Evolutionary conservation across 2,329 filamentous ascomycete genomes (phyloP).

Genomic region (Emergomyces pasteurianus): DNA sequence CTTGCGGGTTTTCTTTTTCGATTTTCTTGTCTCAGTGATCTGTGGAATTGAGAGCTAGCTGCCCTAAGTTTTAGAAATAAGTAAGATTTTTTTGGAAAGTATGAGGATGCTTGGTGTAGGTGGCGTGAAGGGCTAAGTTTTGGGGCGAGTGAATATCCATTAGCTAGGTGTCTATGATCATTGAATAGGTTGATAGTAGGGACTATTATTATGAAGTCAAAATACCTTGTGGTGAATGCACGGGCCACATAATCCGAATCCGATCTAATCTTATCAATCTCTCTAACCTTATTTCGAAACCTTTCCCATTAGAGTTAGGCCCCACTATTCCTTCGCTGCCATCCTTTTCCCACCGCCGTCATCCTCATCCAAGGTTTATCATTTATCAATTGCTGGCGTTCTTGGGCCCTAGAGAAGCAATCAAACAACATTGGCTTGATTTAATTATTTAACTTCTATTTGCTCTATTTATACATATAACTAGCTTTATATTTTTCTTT

Average conservation of each 20-base stretch:
- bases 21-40: too few species aligned
- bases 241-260: background rate
- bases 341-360: background rate
- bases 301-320: background rate
- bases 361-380: background rate
- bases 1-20: too few species aligned
- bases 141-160: too few species aligned
- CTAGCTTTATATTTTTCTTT: background rate
- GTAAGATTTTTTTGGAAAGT: too few species aligned
- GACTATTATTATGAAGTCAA: too few species aligned
- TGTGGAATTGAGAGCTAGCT: too few species aligned
- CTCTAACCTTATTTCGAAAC: background rate
- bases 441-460: background rate
- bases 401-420: background rate
- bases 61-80: too few species aligned
- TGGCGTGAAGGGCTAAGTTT: too few species aligned
- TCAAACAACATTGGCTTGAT: background rate
- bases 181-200: too few species aligned
- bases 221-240: background rate
- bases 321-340: background rate
- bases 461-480: background rate
- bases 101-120: too few species aligned
- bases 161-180: too few species aligned
- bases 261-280: slow-evolving; percentile 3
- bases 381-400: background rate